Conservation (phyloP, 169 alveolate species). For the Amoebophrya sp. region DNA sequence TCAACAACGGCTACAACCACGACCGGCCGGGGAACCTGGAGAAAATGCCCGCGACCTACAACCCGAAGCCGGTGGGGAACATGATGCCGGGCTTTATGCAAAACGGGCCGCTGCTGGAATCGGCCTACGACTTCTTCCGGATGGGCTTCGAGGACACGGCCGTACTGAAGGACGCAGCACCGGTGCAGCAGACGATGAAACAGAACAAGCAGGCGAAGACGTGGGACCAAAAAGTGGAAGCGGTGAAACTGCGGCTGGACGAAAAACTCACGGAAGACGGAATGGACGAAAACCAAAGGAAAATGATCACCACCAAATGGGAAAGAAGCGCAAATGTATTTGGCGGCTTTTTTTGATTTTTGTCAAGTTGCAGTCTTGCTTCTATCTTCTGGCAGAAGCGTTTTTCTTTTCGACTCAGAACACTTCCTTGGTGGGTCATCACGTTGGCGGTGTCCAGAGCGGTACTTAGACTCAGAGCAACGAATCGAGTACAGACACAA, state of each 20-base stretch:
- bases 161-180: not conserved
- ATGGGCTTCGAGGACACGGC: not conserved
- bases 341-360: too few species aligned
- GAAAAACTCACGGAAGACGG: not conserved
- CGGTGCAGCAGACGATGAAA: not conserved
- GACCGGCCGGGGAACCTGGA: not conserved
- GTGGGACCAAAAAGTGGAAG: not conserved
- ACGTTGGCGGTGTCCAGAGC: too few species aligned
- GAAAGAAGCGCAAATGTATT: not conserved
- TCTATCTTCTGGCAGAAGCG: too few species aligned
- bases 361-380: too few species aligned
- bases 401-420: too few species aligned
- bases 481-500: too few species aligned
- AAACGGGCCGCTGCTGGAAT: not conserved
- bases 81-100: not conserved
- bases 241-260: not conserved
- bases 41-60: not conserved
- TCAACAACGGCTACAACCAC: not conserved
- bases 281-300: not conserved
- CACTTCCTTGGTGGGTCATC: too few species aligned
- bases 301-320: not conserved
- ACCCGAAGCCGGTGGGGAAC: not conserved
- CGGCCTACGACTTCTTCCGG: not conserved
- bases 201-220: not conserved
- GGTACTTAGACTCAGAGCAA: too few species aligned